These are phyloP conservation scores for Hypoxylon rubiginosum DNA, from an alignment of 2,329 filamentous ascomycete genomes.

Conservation along the genomic window DNA sequence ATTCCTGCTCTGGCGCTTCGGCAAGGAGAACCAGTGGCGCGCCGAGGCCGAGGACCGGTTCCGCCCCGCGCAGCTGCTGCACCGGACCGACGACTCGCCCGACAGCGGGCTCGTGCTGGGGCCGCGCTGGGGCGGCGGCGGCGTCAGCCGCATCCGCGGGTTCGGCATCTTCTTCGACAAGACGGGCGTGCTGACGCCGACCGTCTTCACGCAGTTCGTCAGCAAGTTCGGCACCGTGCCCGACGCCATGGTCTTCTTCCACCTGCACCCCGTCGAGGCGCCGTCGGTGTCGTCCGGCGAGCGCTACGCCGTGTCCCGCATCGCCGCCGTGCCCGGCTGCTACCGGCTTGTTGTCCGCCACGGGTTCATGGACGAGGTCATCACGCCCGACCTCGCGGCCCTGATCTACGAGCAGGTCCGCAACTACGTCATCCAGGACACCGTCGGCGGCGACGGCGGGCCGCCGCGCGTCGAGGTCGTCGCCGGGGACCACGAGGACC, in stretches of 20 bases:
- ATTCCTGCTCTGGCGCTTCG: constrained; percentile 82
- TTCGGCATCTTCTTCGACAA: constrained; percentile 86
- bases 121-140: constrained; percentile 58
- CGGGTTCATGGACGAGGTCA: constrained; percentile 79
- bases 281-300: constrained; percentile 67
- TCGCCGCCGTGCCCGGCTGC: constrained; percentile 68
- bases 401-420: constrained; percentile 72
- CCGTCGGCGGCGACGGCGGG: constrained; percentile 27
- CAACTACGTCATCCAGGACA: constrained; percentile 59
- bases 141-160: constrained; percentile 64
- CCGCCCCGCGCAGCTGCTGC: constrained; percentile 58
- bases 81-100: constrained; percentile 32
- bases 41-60: constrained; percentile 75
- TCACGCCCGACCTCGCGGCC: constrained; percentile 73
- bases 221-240: constrained; percentile 77
- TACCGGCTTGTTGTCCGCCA: constrained; percentile 79
- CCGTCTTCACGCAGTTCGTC: constrained; percentile 79
- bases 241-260: constrained; percentile 80
- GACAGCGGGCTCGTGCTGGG: constrained; percentile 52
- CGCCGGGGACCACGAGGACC: constrained; percentile 16
- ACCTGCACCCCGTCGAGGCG: constrained; percentile 73
- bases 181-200: constrained; percentile 73
- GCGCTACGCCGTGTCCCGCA: constrained; percentile 61
- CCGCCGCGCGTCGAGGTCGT: constrained; percentile 15
- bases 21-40: constrained; percentile 82